A percentile compares a stretch with the other conserved stretches of the same genome.
These are phyloP conservation scores for Westerdykella aurantiaca DNA, from an alignment of 2,329 filamentous ascomycete genomes.

Conservation along the genomic window DNA sequence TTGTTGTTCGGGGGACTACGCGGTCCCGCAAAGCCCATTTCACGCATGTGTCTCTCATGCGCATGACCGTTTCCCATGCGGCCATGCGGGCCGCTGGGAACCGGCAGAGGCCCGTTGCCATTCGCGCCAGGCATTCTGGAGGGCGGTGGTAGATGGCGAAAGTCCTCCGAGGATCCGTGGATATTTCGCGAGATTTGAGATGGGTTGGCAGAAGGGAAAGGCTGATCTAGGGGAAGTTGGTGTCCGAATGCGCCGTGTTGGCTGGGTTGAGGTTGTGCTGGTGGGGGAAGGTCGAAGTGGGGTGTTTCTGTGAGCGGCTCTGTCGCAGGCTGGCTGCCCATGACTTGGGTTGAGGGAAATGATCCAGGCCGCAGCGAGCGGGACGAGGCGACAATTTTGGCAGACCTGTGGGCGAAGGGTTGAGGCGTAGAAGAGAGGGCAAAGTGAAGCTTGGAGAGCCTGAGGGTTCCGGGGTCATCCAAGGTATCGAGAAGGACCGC, in stretches of 20 bases:
- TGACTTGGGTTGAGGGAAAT: not conserved
- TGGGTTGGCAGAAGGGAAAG: constrained; percentile 11
- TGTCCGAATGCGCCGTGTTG: constrained; percentile 23
- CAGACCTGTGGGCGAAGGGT: not conserved
- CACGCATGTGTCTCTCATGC: constrained; percentile 27
- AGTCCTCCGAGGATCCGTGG: constrained; percentile 27
- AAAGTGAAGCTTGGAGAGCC: not conserved
- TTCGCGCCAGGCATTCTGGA: constrained; percentile 32
- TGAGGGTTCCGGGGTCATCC: constrained; percentile 1
- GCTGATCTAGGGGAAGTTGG: constrained; percentile 18
- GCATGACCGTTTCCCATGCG: constrained; percentile 27
- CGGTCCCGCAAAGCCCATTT: constrained; percentile 37
- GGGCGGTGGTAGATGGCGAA: constrained; percentile 23
- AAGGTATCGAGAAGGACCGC: constrained; percentile 4
- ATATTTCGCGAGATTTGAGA: constrained; percentile 15
- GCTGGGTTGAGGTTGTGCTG: constrained; percentile 20
- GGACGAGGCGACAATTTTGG: not conserved
- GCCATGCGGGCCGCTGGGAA: constrained; percentile 31
- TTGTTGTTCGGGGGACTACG: constrained; percentile 48
- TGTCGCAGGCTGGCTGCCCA: constrained; percentile 1
- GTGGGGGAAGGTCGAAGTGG: constrained; percentile 1
- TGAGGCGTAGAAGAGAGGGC: not conserved
- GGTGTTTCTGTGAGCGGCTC: not conserved
- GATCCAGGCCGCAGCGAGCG: not conserved
- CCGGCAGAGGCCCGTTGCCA: constrained; percentile 33